phyloP scores from a whole-genome alignment of 2,329 filamentous ascomycete species.

The Phyllachora maydis region DNA sequence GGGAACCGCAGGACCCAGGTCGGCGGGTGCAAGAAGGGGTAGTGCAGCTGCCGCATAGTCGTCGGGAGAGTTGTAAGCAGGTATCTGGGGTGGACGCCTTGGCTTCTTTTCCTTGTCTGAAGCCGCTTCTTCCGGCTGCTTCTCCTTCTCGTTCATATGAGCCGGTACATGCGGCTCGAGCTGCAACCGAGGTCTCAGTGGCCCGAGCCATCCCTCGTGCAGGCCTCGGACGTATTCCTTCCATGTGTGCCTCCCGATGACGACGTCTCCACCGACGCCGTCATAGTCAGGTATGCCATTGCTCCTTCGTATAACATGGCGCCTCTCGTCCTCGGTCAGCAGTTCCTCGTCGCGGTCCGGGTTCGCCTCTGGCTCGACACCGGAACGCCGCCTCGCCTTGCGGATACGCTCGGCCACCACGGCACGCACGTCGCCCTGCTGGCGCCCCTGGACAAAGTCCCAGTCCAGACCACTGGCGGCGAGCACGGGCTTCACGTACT shows the following conservation, averaged over 20 bases:
- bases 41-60: conserved; percentile 50
- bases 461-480: conserved; percentile 83
- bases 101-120: conserved; percentile 29
- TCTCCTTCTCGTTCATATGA: conserved; percentile 10
- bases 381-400: conserved; percentile 40
- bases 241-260: conserved; percentile 85
- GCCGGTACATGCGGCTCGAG: too few relatives aligned
- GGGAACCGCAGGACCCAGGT: conserved; percentile 51
- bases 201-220: conserved; percentile 92
- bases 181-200: conserved; percentile 50
- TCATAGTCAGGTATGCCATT: conserved; percentile 51
- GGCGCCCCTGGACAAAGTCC: conserved; percentile 82
- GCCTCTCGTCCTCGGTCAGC: conserved; percentile 31
- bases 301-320: conserved; percentile 41
- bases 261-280: conserved; percentile 62
- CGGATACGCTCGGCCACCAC: conserved; percentile 74
- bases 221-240: conserved; percentile 89
- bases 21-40: conserved; percentile 42
- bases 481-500: conserved; percentile 86
- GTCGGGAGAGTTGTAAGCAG: conserved; percentile 51
- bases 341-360: conserved; percentile 18
- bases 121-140: conserved; percentile 18
- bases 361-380: conserved; percentile 11
- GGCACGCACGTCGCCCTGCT: conserved; percentile 81
- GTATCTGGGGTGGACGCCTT: conserved; percentile 38